Base-by-base conservation (phyloP, 768 basidiomycete genomes). In the Rhizopogon vinicolor region DNA sequence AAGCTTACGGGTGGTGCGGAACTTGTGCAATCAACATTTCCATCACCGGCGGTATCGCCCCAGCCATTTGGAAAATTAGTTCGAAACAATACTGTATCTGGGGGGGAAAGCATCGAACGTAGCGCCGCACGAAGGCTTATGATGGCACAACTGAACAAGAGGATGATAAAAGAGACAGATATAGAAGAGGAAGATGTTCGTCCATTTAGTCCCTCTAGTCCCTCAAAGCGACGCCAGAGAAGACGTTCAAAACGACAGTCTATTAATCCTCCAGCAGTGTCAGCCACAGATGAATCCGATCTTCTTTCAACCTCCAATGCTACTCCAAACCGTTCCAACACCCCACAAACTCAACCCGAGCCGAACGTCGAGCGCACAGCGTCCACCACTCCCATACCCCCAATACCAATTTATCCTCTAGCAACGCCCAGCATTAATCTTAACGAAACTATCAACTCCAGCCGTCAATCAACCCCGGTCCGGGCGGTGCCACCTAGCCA, bases 61-160 rank as follows among this genome's bases (percentile, higher is more conserved):
- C 80, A 83, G 14, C 79, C 82, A 7, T 75, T 76, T 39, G 65
- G 68, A 58, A 59, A 69, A 64, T 71, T 86, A 33, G 74, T 72
- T 52, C 80, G 91, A 54, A 91, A 88, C 62, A 91, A 92, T 63
- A 93, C 91, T 16, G 84, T 91, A 13, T 81, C 90, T 2, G 91
- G 89, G 6, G 89, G 87, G 29, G 91, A 91, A 63, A 49, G 33
- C 19, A 16, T 7, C 48, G 48, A 49, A 49, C 84, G 91, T 35
- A 78, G 79, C 31, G 87, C 83, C 29, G 89, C 86, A 12, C 80
- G 91, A 42, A 80, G 82, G 61, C 75, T 84, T 51, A 78, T 92
- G 74, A 74, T 90, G 40, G 81, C 76, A 52, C 77, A 83, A 9
- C 72, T 91, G 16, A 80, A 79, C n/a, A 80, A 83, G 49, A 65